Evolutionary conservation across 345 rosid genomes (phyloP), one percentile per base, ranked within the genome.

Genomic region (Citrus medica): DNA sequence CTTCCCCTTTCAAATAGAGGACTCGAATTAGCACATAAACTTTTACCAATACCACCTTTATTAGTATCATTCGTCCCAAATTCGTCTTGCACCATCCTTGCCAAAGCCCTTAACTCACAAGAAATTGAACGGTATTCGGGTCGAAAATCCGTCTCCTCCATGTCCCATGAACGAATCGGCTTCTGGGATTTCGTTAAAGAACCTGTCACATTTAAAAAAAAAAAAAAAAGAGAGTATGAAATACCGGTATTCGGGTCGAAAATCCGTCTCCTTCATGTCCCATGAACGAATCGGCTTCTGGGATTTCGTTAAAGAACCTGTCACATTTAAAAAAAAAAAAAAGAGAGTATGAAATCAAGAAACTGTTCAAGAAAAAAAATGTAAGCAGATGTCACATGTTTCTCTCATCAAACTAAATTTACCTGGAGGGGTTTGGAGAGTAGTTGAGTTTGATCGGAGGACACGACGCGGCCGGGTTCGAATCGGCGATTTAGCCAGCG

Each of bases 1-100:
- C 91, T 90, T 30, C 99, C 99, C 73, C 99, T 90, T 86, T 90
- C 91, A 71, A 96, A 91, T 14, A 88, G 37, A 9, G 91, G 80
- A 80, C 74, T 83, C 1, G 91, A 83, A 17, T 81, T 79, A 2
- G 82, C 48, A 22, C 61, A 73, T 37, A 71, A 8, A 30, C 82
- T 69, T 17, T 66, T 17, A 67, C 79, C 76, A 21, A 32, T 1
- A 28, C 72, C 79, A 5, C 32, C 30, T 8, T 73, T 74, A 5
- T 51, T 80, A 37, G 79, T 33, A 59, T 78, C 83, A 19, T 67
- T 86, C 1, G 81, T 83, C 5, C 85, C 83, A 37, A 87, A 21
- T 61, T 87, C 95, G 7, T 75, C 73, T 14, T 55, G 55, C 38
- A 89, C 90, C 90, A 83, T 88, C 80, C 80, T 84, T 22, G 95